Percentiles rank a stretch among this genome's conserved stretches.
These are phyloP conservation scores for Aurantiochytrium sp. DNA, from an alignment of 108 stramenopile genomes.

Conservation along the genomic window DNA sequence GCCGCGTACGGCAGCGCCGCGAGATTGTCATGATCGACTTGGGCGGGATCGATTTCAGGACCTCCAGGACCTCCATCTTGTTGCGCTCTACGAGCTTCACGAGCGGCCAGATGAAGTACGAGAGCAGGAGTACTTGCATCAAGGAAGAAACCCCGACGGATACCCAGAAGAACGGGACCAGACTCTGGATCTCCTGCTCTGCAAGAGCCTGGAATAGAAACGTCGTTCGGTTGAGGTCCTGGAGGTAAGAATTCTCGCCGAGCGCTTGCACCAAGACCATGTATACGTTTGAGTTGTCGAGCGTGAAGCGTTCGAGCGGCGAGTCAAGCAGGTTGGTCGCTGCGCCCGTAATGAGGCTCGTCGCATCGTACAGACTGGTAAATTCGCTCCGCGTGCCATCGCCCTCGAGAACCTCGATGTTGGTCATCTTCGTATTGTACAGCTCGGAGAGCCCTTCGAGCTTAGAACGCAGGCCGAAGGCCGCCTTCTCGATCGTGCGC, in stretches of 20 bases:
- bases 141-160: not conserved
- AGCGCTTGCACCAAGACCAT: not conserved
- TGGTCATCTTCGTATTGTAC: not conserved
- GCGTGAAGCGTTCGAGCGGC: not conserved
- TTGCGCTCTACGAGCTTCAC: not conserved
- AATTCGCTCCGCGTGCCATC: too few species aligned
- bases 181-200: not conserved
- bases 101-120: not conserved
- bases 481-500: not conserved
- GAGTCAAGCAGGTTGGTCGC: not conserved
- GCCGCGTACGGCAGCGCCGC: not conserved
- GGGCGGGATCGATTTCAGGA: not conserved
- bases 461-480: not conserved
- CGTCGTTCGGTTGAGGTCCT: not conserved
- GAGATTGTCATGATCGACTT: not conserved
- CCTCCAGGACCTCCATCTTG: not conserved
- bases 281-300: not conserved
- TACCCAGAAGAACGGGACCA: not conserved
- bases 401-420: not conserved
- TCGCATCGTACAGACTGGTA: not conserved
- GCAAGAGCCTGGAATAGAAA: not conserved
- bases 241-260: not conserved
- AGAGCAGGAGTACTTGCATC: not conserved
- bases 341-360: not conserved
- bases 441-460: not conserved